A percentile compares a stretch with the other conserved stretches of the same genome.
Evolutionary conservation across 345 rosid genomes (phyloP).

Genomic region (Hypericum perforatum): DNA sequence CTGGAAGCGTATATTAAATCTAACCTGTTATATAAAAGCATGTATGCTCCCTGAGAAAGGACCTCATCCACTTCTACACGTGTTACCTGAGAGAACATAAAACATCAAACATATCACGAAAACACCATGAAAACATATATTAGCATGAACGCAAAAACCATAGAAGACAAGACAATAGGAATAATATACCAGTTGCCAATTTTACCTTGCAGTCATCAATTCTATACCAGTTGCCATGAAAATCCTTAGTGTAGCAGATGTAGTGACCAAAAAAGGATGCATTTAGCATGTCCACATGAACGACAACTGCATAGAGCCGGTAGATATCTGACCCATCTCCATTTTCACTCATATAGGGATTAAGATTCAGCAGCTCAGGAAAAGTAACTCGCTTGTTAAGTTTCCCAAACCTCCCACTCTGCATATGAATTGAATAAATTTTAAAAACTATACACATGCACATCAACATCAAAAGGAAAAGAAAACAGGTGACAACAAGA

Average conservation of each 20-base stretch:
- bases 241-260: constrained; percentile 82
- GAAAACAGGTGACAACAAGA: too few relatives aligned
- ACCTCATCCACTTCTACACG: constrained; percentile 73
- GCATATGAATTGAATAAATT: constrained; percentile 14
- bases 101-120: not conserved
- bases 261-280: constrained; percentile 97
- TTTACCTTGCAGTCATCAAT: constrained; percentile 86
- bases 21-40: constrained; percentile 95
- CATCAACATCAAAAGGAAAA: too few relatives aligned
- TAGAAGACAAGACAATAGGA: not conserved
- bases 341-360: constrained; percentile 70
- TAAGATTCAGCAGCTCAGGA: constrained; percentile 75
- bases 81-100: constrained; percentile 41
- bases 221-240: constrained; percentile 69
- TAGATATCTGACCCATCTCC: constrained; percentile 62
- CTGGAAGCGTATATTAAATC: not conserved
- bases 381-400: constrained; percentile 86
- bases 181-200: constrained; percentile 1
- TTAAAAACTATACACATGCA: too few relatives aligned
- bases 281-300: constrained; percentile 93
- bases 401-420: constrained; percentile 98
- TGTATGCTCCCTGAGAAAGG: constrained; percentile 87
- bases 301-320: constrained; percentile 89
- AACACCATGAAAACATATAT: not conserved
- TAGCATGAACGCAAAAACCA: constrained; percentile 7